Conservation (phyloP, 2,329 filamentous ascomycete species). For the Cladosporium sp. region DNA sequence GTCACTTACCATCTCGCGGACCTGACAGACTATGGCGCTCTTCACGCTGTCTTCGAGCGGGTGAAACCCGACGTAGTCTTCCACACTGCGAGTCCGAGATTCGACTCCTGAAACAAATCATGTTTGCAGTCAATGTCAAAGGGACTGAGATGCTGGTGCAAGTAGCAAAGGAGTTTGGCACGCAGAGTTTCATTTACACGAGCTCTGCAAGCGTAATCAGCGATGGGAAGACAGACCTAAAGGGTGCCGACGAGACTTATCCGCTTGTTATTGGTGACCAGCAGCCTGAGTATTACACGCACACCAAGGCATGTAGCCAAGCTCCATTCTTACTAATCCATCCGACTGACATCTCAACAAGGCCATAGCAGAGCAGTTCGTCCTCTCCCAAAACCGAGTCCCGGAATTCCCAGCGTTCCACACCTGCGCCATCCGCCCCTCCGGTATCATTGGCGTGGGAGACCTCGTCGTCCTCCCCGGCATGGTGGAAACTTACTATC, state of each 20-base stretch:
- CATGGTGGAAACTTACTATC: constrained; percentile 45
- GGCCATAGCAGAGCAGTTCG: not conserved
- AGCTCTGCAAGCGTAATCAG: not conserved
- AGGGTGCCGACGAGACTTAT: not conserved
- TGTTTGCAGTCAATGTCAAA: not conserved
- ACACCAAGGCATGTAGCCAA: not conserved
- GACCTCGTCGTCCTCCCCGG: constrained; percentile 48
- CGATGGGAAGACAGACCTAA: not conserved
- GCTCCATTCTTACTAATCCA: not conserved
- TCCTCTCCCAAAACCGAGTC: not conserved
- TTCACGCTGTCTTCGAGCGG: not conserved
- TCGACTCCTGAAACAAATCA: too few species aligned
- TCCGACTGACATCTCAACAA: not conserved
- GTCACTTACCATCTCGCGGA: not conserved
- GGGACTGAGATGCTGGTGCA: not conserved
- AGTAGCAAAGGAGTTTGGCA: not conserved
- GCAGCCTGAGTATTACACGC: not conserved
- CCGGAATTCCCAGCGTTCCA: constrained; percentile 38
- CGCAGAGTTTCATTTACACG: not conserved
- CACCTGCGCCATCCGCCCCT: constrained; percentile 51
- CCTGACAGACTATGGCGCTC: not conserved
- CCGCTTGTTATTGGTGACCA: not conserved
- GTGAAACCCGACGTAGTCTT: too few species aligned
- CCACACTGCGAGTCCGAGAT: too few species aligned
- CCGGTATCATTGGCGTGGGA: constrained; percentile 53